Base-by-base conservation (phyloP, 2,329 filamentous ascomycete species). In the Rutstroemia sp. region DNA sequence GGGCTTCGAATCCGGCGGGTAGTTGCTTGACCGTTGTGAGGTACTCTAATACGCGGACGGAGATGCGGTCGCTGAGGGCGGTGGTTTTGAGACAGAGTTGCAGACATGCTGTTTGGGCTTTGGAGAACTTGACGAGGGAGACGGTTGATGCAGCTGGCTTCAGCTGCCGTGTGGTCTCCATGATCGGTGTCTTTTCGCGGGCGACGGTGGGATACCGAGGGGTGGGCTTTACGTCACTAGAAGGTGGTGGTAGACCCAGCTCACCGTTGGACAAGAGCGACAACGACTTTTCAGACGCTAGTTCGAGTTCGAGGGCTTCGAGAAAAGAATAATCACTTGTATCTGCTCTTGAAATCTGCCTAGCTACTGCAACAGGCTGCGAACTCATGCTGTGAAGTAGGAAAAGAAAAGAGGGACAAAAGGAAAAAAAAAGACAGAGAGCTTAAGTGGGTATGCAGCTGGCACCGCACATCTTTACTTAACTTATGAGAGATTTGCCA, bases 21-120 rank as follows among this genome's bases (percentile, higher is more conserved):
- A 78, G 74, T 38, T 76, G 71, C 63, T 80, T 82, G 57, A 77
- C 75, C 4, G 78, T 76, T 54, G 78, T 80, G 21, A 85, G 74
- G 60, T 83, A 86, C 67, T 86, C 83, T 42, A 86, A 75, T 73
- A 85, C 80, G 61, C 78, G 80, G 48, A 86, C 79, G 0, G 84
- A 80, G 61, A 87, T 84, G 59, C 76, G 78, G 68, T 86, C 84
- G 57, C 81, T 82, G 25, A 82, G 74, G 50, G 76, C 71, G 2
- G 82, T 86, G 6, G 82, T 79, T 64, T 77, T 77, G 60, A 74
- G 76, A 69, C 82, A 85, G 45, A 83, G 72, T 58, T 78, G 76
- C 10, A 79, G 65, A 21, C 64, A 66, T 23, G 63, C 58, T 6
- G 46, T 48, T 27, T 66, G 63, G 19, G 60, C 57, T 52, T 60